phyloP scores from a whole-genome alignment of 306 rosid species.

The Oemleria cerasiformis region DNA sequence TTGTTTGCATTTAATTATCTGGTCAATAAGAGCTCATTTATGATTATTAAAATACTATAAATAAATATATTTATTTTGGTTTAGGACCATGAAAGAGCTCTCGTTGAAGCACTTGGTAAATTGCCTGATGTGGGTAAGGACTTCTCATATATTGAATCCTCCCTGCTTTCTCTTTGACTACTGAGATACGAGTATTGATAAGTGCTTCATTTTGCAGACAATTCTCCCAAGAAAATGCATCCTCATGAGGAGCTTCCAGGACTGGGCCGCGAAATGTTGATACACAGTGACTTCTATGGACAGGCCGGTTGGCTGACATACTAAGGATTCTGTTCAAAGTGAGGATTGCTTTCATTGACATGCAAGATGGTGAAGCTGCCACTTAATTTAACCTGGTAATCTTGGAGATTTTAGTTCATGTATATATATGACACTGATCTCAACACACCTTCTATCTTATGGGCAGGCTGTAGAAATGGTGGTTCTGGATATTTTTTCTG shows the following conservation, averaged over 20 bases:
- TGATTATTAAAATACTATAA: not conserved
- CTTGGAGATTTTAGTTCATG: not conserved
- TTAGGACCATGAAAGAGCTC: conserved; percentile 3
- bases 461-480: not conserved
- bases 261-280: not conserved
- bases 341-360: not conserved
- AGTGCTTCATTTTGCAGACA: not conserved
- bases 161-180: not conserved
- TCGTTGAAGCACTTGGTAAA: conserved; percentile 8
- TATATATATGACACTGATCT: not conserved
- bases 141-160: not conserved
- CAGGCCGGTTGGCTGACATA: not conserved
- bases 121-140: not conserved
- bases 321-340: not conserved
- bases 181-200: not conserved
- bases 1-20: not conserved
- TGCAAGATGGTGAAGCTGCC: not conserved
- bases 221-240: not conserved
- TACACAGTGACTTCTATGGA: not conserved
- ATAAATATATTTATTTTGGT: not conserved
- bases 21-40: not conserved
- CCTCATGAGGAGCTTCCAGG: not conserved
- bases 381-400: not conserved
- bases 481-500: not conserved
- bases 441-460: not conserved